Evolutionary conservation across 306 rosid genomes (phyloP).

Genomic region (Sicyos edulis): DNA sequence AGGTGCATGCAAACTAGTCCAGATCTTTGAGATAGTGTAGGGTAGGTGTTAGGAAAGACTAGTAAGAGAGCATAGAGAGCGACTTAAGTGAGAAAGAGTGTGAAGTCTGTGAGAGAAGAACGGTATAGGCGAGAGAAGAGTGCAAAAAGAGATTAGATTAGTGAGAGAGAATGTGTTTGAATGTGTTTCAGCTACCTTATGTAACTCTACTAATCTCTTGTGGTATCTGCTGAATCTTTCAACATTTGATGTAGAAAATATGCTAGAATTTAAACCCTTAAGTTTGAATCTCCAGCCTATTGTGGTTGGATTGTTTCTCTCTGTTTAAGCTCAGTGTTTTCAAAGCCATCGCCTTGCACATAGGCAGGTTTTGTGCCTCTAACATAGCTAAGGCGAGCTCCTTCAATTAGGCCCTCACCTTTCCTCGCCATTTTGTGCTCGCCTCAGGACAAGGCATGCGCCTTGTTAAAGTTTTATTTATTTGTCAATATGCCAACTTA

Average conservation of each 20-base stretch:
- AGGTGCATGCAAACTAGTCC: no score
- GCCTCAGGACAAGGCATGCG: no score
- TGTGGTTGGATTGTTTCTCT: not conserved
- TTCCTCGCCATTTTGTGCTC: no score
- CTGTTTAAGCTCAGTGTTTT: not conserved
- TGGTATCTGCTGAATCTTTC: not conserved
- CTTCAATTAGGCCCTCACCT: no score
- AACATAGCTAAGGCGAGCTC: no score
- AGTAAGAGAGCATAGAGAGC: not conserved
- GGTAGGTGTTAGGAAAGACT: not conserved
- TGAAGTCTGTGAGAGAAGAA: not conserved
- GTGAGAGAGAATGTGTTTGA: not conserved
- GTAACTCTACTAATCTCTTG: not conserved
- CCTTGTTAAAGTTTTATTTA: no score
- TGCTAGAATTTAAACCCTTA: not conserved
- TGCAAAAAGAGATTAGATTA: not conserved
- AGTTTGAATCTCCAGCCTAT: slow-evolving; percentile 2
- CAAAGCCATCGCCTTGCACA: no score
- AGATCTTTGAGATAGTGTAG: no score
- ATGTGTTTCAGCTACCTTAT: not conserved
- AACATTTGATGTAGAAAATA: not conserved
- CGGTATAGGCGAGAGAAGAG: not conserved
- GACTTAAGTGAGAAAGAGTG: not conserved
- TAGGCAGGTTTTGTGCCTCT: no score
- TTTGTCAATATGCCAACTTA: no score